These are phyloP conservation scores for Diplogelasinospora grovesii DNA, from an alignment of 495 filamentous ascomycete genomes.

Conservation along the genomic window DNA sequence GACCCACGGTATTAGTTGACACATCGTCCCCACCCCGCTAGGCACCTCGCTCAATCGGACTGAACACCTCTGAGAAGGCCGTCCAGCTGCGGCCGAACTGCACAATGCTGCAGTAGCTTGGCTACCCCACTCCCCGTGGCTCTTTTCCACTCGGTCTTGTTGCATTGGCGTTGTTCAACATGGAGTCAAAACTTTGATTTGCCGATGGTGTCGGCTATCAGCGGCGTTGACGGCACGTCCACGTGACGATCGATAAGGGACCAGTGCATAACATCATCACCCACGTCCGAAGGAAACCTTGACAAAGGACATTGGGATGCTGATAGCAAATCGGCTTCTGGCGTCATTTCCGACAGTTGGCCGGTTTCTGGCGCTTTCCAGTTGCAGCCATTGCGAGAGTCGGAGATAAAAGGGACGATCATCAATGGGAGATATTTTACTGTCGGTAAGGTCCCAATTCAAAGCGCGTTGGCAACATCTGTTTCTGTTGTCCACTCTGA, in stretches of 20 bases:
- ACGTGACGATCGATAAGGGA: constrained; percentile 25
- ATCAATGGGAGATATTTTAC: not conserved
- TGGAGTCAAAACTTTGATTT: not conserved
- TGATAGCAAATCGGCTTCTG: constrained; percentile 11
- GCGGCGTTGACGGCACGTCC: constrained; percentile 19
- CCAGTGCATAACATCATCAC: constrained; percentile 25
- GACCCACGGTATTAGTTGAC: no score
- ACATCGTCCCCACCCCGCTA: no score
- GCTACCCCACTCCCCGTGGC: not conserved
- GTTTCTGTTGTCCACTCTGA: not conserved
- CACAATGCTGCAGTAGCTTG: not conserved
- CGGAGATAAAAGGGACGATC: no score
- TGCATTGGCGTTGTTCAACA: not conserved
- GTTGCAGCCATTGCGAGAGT: not conserved
- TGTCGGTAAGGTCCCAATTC: not conserved
- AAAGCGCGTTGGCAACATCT: not conserved
- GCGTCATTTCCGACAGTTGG: constrained; percentile 9
- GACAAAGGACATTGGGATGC: constrained; percentile 18
- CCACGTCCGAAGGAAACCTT: constrained; percentile 16
- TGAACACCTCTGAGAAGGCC: no score
- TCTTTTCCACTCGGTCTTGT: not conserved
- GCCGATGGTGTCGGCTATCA: constrained; percentile 22
- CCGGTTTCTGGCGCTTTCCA: constrained; percentile 4
- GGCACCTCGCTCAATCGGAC: no score
- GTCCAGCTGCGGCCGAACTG: not conserved